phyloP scores from a whole-genome alignment of 2,329 filamentous ascomycete species.

The Dactylonectria macrodidyma region DNA sequence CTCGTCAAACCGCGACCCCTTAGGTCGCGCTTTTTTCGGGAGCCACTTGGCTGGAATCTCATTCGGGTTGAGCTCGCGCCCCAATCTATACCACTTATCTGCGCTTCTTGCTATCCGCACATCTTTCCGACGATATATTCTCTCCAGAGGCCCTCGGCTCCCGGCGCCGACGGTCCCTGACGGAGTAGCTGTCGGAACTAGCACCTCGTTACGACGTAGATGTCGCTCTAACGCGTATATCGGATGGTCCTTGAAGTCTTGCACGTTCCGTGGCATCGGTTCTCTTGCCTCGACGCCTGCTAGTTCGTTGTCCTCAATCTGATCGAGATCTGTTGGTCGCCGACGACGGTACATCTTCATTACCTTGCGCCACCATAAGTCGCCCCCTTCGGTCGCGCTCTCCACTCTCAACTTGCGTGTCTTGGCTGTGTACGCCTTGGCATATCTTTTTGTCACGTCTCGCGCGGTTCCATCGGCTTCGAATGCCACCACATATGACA shows the following conservation, averaged over 20 bases:
- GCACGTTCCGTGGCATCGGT: constrained; percentile 87
- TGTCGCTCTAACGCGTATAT: constrained; percentile 89
- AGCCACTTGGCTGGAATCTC: constrained; percentile 88
- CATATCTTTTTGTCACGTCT: constrained; percentile 91
- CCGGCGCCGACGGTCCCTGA: constrained; percentile 85
- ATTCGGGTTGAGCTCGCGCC: constrained; percentile 81
- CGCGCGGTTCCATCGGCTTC: constrained; percentile 83
- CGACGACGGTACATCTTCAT: constrained; percentile 63
- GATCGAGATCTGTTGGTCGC: constrained; percentile 76
- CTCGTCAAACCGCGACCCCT: constrained; percentile 42
- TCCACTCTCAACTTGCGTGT: constrained; percentile 88
- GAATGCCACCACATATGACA: constrained; percentile 90
- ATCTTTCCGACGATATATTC: constrained; percentile 86
- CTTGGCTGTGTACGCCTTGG: constrained; percentile 91
- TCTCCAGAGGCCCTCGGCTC: constrained; percentile 75
- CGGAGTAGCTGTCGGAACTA: constrained; percentile 77
- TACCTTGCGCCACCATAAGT: constrained; percentile 68
- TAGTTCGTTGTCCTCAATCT: constrained; percentile 87
- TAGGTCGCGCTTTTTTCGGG: constrained; percentile 60
- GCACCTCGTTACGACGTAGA: constrained; percentile 85
- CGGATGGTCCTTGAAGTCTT: constrained; percentile 90
- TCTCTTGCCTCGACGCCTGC: constrained; percentile 80
- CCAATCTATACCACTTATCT: constrained; percentile 93
- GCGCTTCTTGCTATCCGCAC: constrained; percentile 83
- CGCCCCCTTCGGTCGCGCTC: constrained; percentile 61